Percentiles rank a stretch among this genome's conserved stretches.
Conservation (phyloP, 768 basidiomycete genomes). For the Tulasnella sp. region DNA sequence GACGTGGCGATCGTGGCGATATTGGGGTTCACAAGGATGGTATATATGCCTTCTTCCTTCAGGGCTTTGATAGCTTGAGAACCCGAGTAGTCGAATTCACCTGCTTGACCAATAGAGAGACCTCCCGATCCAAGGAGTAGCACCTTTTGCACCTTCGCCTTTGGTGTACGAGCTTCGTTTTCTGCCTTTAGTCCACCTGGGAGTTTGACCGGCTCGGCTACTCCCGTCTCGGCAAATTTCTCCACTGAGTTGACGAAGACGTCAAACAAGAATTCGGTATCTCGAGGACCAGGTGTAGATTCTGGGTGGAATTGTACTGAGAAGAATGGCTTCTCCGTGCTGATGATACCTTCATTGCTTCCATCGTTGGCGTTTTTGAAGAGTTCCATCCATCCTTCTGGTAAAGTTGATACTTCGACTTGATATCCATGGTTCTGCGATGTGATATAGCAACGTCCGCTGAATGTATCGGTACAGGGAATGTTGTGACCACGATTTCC, state of each 20-base stretch:
- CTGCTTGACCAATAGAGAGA: constrained; percentile 95
- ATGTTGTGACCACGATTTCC: constrained; percentile 99
- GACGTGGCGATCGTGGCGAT: constrained; percentile 98
- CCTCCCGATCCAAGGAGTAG: constrained; percentile 96
- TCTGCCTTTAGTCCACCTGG: constrained; percentile 58
- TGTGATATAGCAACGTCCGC: constrained; percentile 96
- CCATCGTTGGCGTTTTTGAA: constrained; percentile 95
- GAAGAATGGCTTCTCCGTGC: constrained; percentile 85
- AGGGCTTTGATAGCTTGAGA: constrained; percentile 99
- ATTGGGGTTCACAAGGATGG: constrained; percentile 96
- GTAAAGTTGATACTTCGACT: constrained; percentile 70
- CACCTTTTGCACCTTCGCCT: constrained; percentile 71
- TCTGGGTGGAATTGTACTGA: constrained; percentile 99
- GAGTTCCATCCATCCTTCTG: constrained; percentile 79
- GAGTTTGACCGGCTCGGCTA: constrained; percentile 46
- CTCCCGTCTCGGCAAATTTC: constrained; percentile 50
- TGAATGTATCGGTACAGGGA: constrained; percentile 86
- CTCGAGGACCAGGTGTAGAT: constrained; percentile 88
- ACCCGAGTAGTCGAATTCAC: constrained; percentile 99
- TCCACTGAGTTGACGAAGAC: constrained; percentile 84
- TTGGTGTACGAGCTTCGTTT: constrained; percentile 43
- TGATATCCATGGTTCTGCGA: constrained; percentile 98
- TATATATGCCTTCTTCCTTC: constrained; percentile 98
- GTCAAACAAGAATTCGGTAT: constrained; percentile 98
- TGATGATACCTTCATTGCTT: constrained; percentile 96